These are phyloP conservation scores for Eimeria nieschulzi DNA, from an alignment of 169 alveolate genomes.

Conservation along the genomic window DNA sequence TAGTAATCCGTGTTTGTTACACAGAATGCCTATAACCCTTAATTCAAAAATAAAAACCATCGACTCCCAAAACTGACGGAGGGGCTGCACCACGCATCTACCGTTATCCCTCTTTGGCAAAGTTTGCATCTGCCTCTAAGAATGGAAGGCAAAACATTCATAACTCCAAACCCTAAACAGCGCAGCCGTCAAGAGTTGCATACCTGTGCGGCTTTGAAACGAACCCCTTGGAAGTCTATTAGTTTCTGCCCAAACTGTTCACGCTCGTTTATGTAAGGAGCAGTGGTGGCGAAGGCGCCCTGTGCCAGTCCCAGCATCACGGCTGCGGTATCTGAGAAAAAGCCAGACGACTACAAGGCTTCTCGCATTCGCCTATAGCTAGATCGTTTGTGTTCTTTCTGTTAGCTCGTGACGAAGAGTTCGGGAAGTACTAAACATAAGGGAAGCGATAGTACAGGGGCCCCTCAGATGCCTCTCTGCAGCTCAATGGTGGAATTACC, in stretches of 20 bases:
- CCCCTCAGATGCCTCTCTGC: no score
- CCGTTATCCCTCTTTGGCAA: no score
- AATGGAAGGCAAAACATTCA: no score
- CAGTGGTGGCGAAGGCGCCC: slow-evolving; percentile 47
- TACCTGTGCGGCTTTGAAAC: slow-evolving; percentile 60
- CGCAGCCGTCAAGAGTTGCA: background rate
- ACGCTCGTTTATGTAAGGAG: slow-evolving; percentile 24
- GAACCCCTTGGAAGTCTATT: slow-evolving; percentile 62
- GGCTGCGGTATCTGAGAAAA: slow-evolving; percentile 61
- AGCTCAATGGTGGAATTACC: background rate
- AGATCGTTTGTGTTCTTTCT: no score
- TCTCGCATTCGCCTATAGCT: no score
- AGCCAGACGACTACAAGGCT: background rate
- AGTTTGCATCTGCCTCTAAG: no score
- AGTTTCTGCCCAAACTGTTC: slow-evolving; percentile 24
- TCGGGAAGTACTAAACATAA: no score
- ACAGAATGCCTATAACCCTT: background rate
- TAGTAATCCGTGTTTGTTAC: background rate
- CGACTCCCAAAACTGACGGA: background rate
- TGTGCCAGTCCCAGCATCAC: slow-evolving; percentile 70
- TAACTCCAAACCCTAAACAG: background rate
- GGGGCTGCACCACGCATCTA: background rate
- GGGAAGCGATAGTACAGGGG: no score
- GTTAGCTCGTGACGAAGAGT: no score
- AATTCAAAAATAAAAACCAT: background rate